Evolutionary conservation across 805 yeast genomes (phyloP).

Genomic region (Millerozyma acaciae): DNA sequence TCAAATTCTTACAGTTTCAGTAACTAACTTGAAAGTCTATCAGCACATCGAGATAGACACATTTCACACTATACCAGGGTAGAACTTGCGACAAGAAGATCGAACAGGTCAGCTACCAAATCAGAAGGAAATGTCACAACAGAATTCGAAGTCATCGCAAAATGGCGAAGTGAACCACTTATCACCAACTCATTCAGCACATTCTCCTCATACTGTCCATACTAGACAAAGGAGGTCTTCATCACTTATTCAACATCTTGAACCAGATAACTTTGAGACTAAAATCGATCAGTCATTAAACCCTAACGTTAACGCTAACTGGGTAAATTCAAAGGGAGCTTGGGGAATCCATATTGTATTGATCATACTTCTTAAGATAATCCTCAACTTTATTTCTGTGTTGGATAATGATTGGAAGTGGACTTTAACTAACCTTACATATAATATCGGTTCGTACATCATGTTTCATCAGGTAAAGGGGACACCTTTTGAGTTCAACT

Average conservation of each 20-base stretch:
- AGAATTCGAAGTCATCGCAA: constrained; percentile 4
- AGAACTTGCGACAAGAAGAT: no score
- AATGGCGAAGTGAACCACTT: constrained; percentile 8
- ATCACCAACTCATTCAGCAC: constrained; percentile 25
- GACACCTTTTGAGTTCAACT: constrained; percentile 94
- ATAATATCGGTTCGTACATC: constrained; percentile 85
- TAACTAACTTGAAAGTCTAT: no score
- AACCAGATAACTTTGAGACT: constrained; percentile 88
- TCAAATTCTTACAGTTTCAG: no score
- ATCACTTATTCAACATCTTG: constrained; percentile 83
- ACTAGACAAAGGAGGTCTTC: constrained; percentile 72
- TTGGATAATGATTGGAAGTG: constrained; percentile 80
- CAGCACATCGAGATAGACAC: no score
- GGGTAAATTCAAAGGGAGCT: constrained; percentile 96
- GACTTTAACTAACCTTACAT: constrained; percentile 89
- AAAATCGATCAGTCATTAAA: constrained; percentile 85
- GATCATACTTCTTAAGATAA: constrained; percentile 66
- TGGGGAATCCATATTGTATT: constrained; percentile 92
- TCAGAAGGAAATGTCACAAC: constrained; percentile 1
- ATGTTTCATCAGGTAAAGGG: constrained; percentile 97
- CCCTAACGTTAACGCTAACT: constrained; percentile 88
- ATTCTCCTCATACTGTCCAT: constrained; percentile 17
- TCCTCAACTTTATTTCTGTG: constrained; percentile 78
- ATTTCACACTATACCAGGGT: no score
- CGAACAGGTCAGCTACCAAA: background rate